phyloP scores from a whole-genome alignment of 768 basidiomycete genomes.

The Lentinula sp. region DNA sequence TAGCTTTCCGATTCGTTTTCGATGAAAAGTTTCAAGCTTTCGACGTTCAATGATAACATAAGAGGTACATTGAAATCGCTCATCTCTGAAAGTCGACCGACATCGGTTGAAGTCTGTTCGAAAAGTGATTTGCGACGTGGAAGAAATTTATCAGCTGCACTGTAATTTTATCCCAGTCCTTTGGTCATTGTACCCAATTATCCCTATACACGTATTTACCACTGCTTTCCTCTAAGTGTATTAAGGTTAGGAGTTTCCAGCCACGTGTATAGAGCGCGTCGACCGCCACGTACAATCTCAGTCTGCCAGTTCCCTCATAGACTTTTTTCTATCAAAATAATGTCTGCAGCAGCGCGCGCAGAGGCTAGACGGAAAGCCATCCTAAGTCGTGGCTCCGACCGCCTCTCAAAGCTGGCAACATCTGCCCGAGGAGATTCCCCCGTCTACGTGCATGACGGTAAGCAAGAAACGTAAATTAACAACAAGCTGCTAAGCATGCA shows the following conservation, averaged over 20 bases:
- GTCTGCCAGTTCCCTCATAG: not conserved
- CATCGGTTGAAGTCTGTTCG: not conserved
- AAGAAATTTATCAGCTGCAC: not conserved
- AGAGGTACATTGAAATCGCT: not conserved
- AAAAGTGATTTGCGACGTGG: not conserved
- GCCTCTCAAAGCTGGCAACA: slow-evolving; percentile 74
- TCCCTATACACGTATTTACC: too few relatives aligned
- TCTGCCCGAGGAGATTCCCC: slow-evolving; percentile 62
- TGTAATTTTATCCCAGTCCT: not conserved
- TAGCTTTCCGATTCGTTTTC: not conserved
- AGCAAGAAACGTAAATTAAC: not conserved
- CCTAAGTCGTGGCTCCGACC: slow-evolving; percentile 61
- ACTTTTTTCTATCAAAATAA: slow-evolving; percentile 5
- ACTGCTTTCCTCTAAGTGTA: too few relatives aligned
- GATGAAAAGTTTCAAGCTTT: not conserved
- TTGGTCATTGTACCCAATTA: too few relatives aligned
- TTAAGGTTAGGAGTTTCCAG: not conserved
- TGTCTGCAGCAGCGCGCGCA: slow-evolving; percentile 61
- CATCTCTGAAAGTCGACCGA: not conserved
- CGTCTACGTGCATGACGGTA: slow-evolving; percentile 48
- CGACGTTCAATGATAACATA: not conserved
- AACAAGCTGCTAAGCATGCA: not conserved
- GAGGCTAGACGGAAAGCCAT: slow-evolving; percentile 78
- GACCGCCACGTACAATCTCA: not conserved
- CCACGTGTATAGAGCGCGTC: not conserved